Evolutionary conservation across 176 grass and related monocot genomes (phyloP).

Genomic region (Urochloa ruziziensis): DNA sequence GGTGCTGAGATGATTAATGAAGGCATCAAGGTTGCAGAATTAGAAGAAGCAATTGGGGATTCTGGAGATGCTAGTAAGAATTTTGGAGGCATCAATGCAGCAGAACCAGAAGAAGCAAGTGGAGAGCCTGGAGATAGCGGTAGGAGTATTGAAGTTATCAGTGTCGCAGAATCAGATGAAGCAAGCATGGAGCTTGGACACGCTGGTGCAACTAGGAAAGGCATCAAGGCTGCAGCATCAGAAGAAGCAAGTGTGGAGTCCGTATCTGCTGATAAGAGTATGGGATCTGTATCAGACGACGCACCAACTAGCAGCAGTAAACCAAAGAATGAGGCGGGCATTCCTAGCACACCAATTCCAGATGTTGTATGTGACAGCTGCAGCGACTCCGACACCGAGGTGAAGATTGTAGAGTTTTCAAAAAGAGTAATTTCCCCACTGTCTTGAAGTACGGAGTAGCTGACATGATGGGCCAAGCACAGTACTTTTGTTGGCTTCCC

Average conservation of each 20-base stretch:
- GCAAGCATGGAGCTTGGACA: neutral
- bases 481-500: neutral
- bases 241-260: neutral
- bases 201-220: neutral
- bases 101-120: neutral
- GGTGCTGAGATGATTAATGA: neutral
- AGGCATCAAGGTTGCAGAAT: neutral
- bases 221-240: neutral
- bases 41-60: neutral
- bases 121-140: neutral
- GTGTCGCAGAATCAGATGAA: neutral
- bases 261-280: neutral
- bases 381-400: slow-evolving; percentile 7
- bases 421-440: neutral
- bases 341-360: neutral
- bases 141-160: neutral
- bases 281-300: neutral
- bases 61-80: neutral
- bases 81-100: neutral
- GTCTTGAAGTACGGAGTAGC: neutral
- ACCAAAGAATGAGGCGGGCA: neutral
- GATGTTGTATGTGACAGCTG: slow-evolving; percentile 30
- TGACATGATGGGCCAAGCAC: neutral
- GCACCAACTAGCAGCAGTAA: neutral
- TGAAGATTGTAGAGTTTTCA: neutral